Conservation (phyloP, 2,329 filamentous ascomycete genomes). For the Furcasterigmium sp. region DNA sequence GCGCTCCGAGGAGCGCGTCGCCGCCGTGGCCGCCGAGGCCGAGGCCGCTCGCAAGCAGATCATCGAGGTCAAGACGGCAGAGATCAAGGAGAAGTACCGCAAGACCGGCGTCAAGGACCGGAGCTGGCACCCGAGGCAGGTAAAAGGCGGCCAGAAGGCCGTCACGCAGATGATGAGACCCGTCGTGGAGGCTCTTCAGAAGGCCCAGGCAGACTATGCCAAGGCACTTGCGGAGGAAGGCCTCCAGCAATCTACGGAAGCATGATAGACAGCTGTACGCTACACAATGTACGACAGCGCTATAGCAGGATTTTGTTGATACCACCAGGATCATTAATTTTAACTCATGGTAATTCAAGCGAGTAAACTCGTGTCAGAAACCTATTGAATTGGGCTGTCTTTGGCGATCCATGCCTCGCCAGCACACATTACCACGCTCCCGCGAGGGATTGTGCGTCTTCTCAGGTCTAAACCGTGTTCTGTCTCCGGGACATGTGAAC, state of each 20-base stretch:
- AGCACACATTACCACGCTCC: too few relatives aligned
- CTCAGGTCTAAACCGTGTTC: too few relatives aligned
- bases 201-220: conserved; percentile 66
- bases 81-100: conserved; percentile 66
- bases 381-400: too few relatives aligned
- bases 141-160: conserved; percentile 70
- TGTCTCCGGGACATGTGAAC: too few relatives aligned
- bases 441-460: too few relatives aligned
- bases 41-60: conserved; percentile 66
- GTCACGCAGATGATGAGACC: conserved; percentile 74
- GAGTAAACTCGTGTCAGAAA: too few relatives aligned
- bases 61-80: conserved; percentile 61
- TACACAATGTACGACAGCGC: neutral
- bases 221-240: conserved; percentile 63
- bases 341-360: too few relatives aligned
- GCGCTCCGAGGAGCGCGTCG: conserved; percentile 72
- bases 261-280: conserved; percentile 9
- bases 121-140: conserved; percentile 56
- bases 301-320: too few relatives aligned
- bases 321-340: too few relatives aligned
- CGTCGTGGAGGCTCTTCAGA: conserved; percentile 63
- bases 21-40: conserved; percentile 73
- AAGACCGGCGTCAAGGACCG: conserved; percentile 69
- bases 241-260: conserved; percentile 41
- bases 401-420: too few relatives aligned